Base-by-base conservation (phyloP, 75 land plant species). In the Sequoiadendron giganteum region DNA sequence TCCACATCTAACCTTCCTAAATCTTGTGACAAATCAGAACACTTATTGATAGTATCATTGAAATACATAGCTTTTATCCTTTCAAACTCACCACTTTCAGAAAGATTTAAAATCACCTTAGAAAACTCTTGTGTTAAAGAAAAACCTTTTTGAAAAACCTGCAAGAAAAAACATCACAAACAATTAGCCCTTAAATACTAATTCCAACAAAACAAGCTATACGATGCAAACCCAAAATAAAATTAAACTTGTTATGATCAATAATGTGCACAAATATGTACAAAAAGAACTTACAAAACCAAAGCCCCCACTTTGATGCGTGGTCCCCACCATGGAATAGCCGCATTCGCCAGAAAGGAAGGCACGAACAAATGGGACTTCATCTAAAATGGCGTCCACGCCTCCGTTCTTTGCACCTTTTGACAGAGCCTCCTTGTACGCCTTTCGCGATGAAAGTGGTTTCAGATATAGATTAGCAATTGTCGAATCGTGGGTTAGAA, bases 321-420 rank as follows among this genome's bases (percentile, higher is more conserved):
- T 52, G 1, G 3, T 52, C 16, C 55, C 55, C 16, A 14, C 55
- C 55, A 52, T 52, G 2, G 55, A 52, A 52, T 14, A 52, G 0
- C 55, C 55, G 14, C 55, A 52, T 52, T 52, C 55, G 14, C 15
- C 11, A 13, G 55, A 52, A 52, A 52, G 55, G 55, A 52, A 52
- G 55, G 55, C 15, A 13, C 55, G 55, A 52, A 52, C 55, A 52
- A 52, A 94, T 43, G 95, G 95, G 32, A 94, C 88, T 85, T 94
- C 95, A 40, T 94, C 94, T 40, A 94, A 89, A 82, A 94, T 93
- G 83, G 94, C 95, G 34, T 88, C 91, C 38, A 94, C 94, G 0
- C 94, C 94, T n/a, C 95, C 95, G 14, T 83, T 78, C 72, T 54
- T 40, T 49, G 90, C 90, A 1, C 95, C 95, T 34, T 88, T 93